A percentile compares a stretch with the other conserved stretches of the same genome.
phyloP scores from a whole-genome alignment of 1,139 yeast genomes.

The Zygoascus sp. region DNA sequence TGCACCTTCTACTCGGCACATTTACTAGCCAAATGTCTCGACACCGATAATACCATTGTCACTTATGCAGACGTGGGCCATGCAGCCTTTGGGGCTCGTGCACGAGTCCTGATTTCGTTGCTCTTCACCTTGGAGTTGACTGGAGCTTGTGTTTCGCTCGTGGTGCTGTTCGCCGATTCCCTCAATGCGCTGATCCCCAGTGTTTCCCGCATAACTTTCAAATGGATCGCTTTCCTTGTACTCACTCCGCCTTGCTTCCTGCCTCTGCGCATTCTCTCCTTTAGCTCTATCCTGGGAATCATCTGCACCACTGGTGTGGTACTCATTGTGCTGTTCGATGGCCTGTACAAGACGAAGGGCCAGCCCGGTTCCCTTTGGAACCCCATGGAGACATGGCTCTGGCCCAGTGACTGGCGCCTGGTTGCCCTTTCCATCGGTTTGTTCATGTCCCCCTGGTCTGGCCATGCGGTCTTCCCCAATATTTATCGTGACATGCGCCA shows the following conservation, averaged over 20 bases:
- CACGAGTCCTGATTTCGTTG: constrained; percentile 60
- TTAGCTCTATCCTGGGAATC: constrained; percentile 72
- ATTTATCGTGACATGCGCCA: constrained; percentile 79
- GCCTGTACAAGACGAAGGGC: constrained; percentile 47
- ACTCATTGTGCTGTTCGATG: constrained; percentile 54
- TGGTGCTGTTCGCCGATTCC: constrained; percentile 81
- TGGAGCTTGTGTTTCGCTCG: constrained; percentile 74
- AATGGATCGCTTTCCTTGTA: constrained; percentile 53
- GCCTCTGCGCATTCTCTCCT: constrained; percentile 68
- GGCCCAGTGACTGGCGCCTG: constrained; percentile 49
- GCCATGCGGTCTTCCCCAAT: constrained; percentile 83
- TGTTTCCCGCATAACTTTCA: constrained; percentile 47
- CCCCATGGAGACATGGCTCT: constrained; percentile 43
- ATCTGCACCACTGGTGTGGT: constrained; percentile 64
- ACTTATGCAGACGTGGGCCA: constrained; percentile 86
- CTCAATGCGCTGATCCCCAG: constrained; percentile 60
- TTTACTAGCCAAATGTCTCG: constrained; percentile 58
- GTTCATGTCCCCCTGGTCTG: constrained; percentile 87
- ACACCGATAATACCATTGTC: constrained; percentile 68
- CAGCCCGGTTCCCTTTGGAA: constrained; percentile 62
- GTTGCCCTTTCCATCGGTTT: constrained; percentile 65
- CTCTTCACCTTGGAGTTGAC: constrained; percentile 71
- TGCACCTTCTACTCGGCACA: constrained; percentile 69
- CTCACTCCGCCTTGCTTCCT: constrained; percentile 61
- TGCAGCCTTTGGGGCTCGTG: constrained; percentile 63